Base-by-base conservation (phyloP, 805 yeast genomes). In the Saccharomyces paradoxus region DNA sequence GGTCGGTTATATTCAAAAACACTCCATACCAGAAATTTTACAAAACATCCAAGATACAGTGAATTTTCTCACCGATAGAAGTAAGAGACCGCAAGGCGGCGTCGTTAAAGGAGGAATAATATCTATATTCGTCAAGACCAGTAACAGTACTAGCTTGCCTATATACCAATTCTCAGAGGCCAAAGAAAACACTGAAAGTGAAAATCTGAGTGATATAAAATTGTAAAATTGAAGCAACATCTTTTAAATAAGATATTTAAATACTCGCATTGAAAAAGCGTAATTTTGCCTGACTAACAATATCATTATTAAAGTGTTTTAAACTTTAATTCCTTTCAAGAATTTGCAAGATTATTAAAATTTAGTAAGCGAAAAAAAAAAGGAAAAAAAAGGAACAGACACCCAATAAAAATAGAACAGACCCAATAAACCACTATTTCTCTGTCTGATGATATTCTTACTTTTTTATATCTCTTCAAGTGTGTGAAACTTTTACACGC, bases 131-230 rank as follows among this genome's bases (percentile, higher is more conserved):
- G 73, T 87, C 46, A 86, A 86, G 68, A 83, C 89, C 0, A 75
- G 81, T 49, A 84, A 81, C 46, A 84, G 91, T 68, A 75, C 77
- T 17, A 81, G 87, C 66, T 71, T 87, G 60, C 92, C 91, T 1
- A 71, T 85, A 4, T 74, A 66, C 24, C 44, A 21, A 17, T 52
- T 37, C 50, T 17, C 44, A 37, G 44, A 37, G 12, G 12, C 44
- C 1, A 37, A 17, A 22, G 22, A 37, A 17, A 37, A 7, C 4
- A 10, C 17, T 8, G 24, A 37, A 17, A 37, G 24, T 17, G 44
- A 37, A 22, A 12, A 37, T n/a, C 44, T 37, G 44, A 37, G 44
- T 37, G 44, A 37, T 37, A 37, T 37, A 17, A 37, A 22, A 37
- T 37, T 37, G 17, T 37, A 37, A 22, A 17, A 8, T 17, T 21